phyloP scores from a whole-genome alignment of 176 grass and related monocot species.

The Oryza brachyantha region DNA sequence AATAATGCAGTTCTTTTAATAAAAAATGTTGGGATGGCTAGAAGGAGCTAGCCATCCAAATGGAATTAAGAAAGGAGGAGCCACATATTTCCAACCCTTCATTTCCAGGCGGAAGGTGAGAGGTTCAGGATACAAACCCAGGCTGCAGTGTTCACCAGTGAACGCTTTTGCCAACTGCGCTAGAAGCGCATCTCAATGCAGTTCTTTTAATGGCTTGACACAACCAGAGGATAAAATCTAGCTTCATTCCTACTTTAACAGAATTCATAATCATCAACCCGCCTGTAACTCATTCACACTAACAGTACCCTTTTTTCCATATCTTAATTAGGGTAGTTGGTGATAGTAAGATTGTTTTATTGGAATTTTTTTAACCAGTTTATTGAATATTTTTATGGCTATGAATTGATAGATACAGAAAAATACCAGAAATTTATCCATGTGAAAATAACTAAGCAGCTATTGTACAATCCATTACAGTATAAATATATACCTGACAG shows the following conservation, averaged over 20 bases:
- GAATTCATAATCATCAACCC: background rate
- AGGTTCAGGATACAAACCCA: no score
- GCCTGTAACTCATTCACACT: background rate
- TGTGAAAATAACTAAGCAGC: constrained; percentile 8
- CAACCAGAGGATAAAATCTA: background rate
- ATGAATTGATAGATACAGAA: background rate
- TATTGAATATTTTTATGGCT: background rate
- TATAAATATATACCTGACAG: constrained; percentile 56
- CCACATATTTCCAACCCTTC: no score
- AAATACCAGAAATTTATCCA: background rate
- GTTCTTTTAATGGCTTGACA: background rate
- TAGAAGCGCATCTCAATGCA: no score
- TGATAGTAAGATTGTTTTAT: background rate
- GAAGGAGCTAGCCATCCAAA: no score
- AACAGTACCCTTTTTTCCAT: background rate
- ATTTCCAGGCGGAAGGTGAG: no score
- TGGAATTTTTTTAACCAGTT: no score
- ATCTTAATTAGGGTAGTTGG: background rate
- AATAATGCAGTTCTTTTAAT: background rate
- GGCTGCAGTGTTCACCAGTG: no score
- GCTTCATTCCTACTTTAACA: background rate
- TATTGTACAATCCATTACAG: background rate
- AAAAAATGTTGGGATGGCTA: no score
- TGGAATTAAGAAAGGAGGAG: no score
- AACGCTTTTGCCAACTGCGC: no score